phyloP scores from a whole-genome alignment of 139 green algal species.

The Volvox reticuliferus region DNA sequence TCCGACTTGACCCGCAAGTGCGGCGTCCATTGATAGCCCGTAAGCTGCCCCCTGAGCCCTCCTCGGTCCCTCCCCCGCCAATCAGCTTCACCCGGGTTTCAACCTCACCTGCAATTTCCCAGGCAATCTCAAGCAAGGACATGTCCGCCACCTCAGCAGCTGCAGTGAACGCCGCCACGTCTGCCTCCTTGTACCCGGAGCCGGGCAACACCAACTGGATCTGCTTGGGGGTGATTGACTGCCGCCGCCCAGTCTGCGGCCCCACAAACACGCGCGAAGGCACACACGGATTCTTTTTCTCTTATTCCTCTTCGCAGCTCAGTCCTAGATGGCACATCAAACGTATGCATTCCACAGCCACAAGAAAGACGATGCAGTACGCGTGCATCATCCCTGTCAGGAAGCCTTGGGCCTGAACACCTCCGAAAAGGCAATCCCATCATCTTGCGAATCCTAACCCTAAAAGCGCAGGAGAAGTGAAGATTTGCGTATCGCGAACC shows the following conservation, averaged over 20 bases:
- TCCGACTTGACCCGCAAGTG: not conserved
- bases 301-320: too few species aligned
- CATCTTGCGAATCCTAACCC: too few species aligned
- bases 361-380: too few species aligned
- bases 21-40: not conserved
- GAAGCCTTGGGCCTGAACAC: too few species aligned
- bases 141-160: constrained; percentile 52
- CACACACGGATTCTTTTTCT: too few species aligned
- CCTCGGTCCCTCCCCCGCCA: not conserved
- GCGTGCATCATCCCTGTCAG: too few species aligned
- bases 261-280: too few species aligned
- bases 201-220: constrained; percentile 63
- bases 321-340: too few species aligned
- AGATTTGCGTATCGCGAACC: too few species aligned
- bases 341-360: too few species aligned
- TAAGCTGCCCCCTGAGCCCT: not conserved
- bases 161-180: constrained; percentile 52
- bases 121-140: constrained; percentile 63
- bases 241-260: constrained; percentile 53
- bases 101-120: constrained; percentile 53
- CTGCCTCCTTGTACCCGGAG: constrained; percentile 43
- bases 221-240: constrained; percentile 58
- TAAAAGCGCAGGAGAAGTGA: too few species aligned
- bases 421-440: too few species aligned
- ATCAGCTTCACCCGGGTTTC: not conserved